These are phyloP conservation scores for Trichoderma pleuroti DNA, from an alignment of 2,329 filamentous ascomycete genomes.

Conservation along the genomic window DNA sequence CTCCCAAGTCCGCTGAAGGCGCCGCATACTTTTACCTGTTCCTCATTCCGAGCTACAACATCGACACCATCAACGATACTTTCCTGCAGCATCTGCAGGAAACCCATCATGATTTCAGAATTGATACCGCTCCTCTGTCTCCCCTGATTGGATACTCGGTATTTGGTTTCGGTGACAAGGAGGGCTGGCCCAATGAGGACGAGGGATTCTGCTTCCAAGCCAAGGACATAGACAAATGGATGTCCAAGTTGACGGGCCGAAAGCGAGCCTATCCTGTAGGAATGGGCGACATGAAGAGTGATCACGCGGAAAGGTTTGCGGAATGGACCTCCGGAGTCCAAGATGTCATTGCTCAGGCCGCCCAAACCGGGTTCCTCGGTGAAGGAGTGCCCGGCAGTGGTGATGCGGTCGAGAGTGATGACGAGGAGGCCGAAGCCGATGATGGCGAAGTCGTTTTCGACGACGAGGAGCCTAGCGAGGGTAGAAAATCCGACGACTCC, in stretches of 20 bases:
- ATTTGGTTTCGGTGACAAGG: conserved; percentile 87
- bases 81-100: conserved; percentile 85
- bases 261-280: conserved; percentile 88
- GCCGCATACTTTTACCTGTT: conserved; percentile 76
- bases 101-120: conserved; percentile 94
- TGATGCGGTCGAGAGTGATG: conserved; percentile 80
- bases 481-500: conserved; percentile 33
- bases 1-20: conserved; percentile 58
- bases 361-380: conserved; percentile 54
- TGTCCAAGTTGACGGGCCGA: conserved; percentile 86
- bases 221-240: conserved; percentile 87
- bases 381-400: conserved; percentile 74
- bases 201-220: conserved; percentile 94
- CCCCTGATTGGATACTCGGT: conserved; percentile 81
- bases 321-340: conserved; percentile 78
- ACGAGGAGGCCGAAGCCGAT: conserved; percentile 60
- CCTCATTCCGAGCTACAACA: conserved; percentile 87
- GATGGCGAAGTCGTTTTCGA: conserved; percentile 49
- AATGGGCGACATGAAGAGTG: conserved; percentile 79
- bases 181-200: conserved; percentile 87
- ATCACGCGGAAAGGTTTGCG: conserved; percentile 60
- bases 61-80: conserved; percentile 84
- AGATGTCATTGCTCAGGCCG: conserved; percentile 65
- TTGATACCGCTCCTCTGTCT: conserved; percentile 81
- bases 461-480: conserved; percentile 37